Evolutionary conservation across 2,329 filamentous ascomycete genomes (phyloP).

Genomic region (Monosporascus sp.): DNA sequence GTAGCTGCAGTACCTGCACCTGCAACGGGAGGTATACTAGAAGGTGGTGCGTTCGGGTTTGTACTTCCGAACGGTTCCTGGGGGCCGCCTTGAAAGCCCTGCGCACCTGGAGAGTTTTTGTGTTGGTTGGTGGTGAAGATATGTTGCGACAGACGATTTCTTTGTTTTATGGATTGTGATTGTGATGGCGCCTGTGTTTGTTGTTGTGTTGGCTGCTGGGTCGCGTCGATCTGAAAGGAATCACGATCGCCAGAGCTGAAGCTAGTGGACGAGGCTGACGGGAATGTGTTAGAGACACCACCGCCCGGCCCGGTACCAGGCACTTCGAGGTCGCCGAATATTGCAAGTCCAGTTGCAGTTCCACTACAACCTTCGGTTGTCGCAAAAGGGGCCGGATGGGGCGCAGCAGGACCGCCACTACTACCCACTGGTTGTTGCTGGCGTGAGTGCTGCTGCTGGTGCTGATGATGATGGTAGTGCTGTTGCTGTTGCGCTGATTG

Average conservation of each 20-base stretch:
- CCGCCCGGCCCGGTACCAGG: conserved; percentile 7
- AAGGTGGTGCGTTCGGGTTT: background rate
- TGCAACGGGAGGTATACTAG: background rate
- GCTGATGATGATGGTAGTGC: conserved; percentile 17
- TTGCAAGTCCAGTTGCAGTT: conserved; percentile 3
- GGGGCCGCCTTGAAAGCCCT: background rate
- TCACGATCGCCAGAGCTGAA: conserved; percentile 37
- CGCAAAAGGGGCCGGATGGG: conserved; percentile 15
- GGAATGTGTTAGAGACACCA: conserved; percentile 25
- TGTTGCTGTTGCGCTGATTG: conserved; percentile 28
- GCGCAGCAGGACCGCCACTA: conserved; percentile 23
- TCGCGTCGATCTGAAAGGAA: conserved; percentile 32
- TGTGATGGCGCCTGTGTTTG: conserved; percentile 1
- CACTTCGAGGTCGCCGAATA: background rate
- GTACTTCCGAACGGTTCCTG: background rate
- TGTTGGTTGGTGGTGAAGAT: background rate
- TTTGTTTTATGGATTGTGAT: background rate
- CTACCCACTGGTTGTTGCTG: conserved; percentile 17
- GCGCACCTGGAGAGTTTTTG: background rate
- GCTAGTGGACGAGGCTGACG: conserved; percentile 42
- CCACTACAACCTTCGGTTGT: conserved; percentile 5
- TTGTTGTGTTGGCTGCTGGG: conserved; percentile 11
- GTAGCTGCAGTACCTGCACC: background rate
- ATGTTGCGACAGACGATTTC: background rate
- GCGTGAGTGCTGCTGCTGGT: conserved; percentile 22